Percentiles rank a stretch among this genome's conserved stretches.
Conservation (phyloP, 75 land plant species). For the Cryptomeria japonica region DNA sequence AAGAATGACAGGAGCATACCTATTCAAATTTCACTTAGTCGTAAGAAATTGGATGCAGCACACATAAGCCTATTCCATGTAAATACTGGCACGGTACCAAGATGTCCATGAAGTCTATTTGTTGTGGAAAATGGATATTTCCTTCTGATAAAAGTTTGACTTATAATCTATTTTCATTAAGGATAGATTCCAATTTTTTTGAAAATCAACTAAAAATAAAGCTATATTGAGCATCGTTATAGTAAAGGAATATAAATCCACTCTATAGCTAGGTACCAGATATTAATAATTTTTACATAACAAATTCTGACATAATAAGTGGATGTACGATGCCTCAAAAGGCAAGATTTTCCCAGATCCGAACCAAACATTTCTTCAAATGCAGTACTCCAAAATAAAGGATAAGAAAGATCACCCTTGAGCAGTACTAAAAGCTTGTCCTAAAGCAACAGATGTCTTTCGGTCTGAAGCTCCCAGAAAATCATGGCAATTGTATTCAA, state of each 20-base stretch:
- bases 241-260: not conserved
- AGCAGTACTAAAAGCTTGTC: slow-evolving; percentile 68
- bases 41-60: not conserved
- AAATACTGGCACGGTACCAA: not conserved
- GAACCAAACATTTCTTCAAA: not conserved
- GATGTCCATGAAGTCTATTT: not conserved
- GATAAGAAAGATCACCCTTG: slow-evolving; percentile 42
- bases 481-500: slow-evolving; percentile 81
- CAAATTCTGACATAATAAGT: not conserved
- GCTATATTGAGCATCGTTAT: not conserved
- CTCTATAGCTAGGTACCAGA: not conserved
- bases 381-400: not conserved
- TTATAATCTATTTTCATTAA: not conserved
- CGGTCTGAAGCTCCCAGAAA: slow-evolving; percentile 72
- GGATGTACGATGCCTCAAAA: not conserved
- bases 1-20: slow-evolving; percentile 79
- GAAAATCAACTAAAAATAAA: not conserved
- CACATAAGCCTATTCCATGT: not conserved
- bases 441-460: slow-evolving; percentile 67
- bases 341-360: not conserved
- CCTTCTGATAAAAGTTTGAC: not conserved
- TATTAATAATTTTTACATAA: not conserved
- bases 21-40: slow-evolving; percentile 11
- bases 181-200: slow-evolving; percentile 1
- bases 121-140: not conserved